phyloP scores from a whole-genome alignment of 306 rosid species.

The Comarum palustre region DNA sequence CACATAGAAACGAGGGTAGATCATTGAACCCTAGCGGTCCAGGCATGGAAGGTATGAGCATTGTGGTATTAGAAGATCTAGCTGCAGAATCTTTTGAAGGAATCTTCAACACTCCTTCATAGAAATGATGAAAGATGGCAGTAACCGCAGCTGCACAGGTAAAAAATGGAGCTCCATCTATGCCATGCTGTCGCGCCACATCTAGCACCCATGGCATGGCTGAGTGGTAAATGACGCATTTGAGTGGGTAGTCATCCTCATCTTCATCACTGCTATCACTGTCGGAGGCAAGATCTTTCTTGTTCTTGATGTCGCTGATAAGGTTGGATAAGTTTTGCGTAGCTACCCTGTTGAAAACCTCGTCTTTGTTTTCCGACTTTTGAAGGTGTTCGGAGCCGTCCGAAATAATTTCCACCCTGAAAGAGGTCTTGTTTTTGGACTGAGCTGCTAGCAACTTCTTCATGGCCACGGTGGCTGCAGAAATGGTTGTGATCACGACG shows the following conservation, averaged over 20 bases:
- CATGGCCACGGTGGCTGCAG: neutral
- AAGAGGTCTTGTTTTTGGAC: neutral
- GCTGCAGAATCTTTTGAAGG: conserved; percentile 5
- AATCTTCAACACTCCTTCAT: neutral
- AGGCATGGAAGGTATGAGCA: conserved; percentile 11
- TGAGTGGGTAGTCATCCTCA: conserved; percentile 2
- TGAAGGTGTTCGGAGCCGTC: neutral
- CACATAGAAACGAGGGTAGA: conserved; percentile 26
- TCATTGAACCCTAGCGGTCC: conserved; percentile 12
- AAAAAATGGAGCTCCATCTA: conserved; percentile 30
- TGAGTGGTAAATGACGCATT: conserved; percentile 32
- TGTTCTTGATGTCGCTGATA: neutral
- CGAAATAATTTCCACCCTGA: conserved; percentile 10
- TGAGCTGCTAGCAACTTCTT: neutral
- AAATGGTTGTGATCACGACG: neutral
- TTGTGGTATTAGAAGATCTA: neutral
- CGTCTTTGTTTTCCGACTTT: neutral
- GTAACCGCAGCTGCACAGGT: conserved; percentile 28
- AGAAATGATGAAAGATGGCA: conserved; percentile 15
- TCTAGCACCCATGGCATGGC: conserved; percentile 28
- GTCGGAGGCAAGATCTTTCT: neutral
- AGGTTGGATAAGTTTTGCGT: neutral
- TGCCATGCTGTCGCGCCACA: conserved; percentile 14
- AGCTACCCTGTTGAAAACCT: neutral
- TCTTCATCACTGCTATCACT: neutral